These are phyloP conservation scores for Mallotus nudiflorus DNA, from an alignment of 345 rosid genomes.

Conservation along the genomic window DNA sequence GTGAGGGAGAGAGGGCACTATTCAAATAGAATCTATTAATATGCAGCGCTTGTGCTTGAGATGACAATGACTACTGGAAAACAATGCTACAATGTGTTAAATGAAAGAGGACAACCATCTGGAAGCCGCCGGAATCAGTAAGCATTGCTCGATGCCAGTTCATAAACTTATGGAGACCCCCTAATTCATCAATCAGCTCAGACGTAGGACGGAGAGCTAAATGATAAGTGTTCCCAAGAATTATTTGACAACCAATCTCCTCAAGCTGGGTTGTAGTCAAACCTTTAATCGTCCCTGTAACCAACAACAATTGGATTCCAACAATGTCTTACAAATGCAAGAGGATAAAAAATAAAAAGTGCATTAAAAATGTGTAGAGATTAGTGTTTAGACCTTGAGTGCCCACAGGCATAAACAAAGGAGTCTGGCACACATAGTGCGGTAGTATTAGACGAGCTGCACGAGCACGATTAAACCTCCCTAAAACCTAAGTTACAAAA, in stretches of 20 bases:
- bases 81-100: not conserved
- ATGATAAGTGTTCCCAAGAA: constrained; percentile 85
- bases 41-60: not conserved
- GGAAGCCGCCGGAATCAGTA: constrained; percentile 92
- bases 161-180: constrained; percentile 83
- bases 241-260: constrained; percentile 86
- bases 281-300: constrained; percentile 77
- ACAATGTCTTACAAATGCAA: not conserved
- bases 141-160: constrained; percentile 83
- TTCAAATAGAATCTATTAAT: not conserved
- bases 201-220: constrained; percentile 81
- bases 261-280: constrained; percentile 70
- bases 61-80: not conserved
- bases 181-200: constrained; percentile 71
- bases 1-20: not conserved
- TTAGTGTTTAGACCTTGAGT: constrained; percentile 79
- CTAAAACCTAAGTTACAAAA: constrained; percentile 64
- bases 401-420: constrained; percentile 85
- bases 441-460: constrained; percentile 75
- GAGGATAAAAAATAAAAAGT: not conserved
- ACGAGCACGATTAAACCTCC: constrained; percentile 79
- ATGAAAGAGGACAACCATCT: constrained; percentile 52
- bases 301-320: constrained; percentile 6
- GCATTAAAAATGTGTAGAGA: no score
- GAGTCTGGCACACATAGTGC: constrained; percentile 66